Evolutionary conservation across 805 yeast genomes (phyloP).

Genomic region (Lipomyces starkeyi): DNA sequence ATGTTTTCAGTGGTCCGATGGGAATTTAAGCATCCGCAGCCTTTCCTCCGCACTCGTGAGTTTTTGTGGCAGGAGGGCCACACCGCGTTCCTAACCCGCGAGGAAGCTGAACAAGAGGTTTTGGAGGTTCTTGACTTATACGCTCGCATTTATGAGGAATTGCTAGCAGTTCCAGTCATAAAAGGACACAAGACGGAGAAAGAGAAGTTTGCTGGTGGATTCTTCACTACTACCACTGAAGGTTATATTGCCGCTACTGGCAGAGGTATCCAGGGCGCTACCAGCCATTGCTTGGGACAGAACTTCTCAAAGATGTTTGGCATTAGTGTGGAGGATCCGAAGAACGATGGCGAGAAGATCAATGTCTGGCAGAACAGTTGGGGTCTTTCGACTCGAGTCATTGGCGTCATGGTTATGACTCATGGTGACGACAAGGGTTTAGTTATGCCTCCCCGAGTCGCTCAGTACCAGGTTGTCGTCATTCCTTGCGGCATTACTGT

Average conservation of each 20-base stretch:
- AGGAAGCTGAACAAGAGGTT: conserved; percentile 84
- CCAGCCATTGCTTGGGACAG: conserved; percentile 97
- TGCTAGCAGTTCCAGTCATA: conserved; percentile 96
- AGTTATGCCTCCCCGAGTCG: conserved; percentile 96
- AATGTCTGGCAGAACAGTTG: conserved; percentile 96
- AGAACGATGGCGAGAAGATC: conserved; percentile 77
- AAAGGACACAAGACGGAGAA: conserved; percentile 95
- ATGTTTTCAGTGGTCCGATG: conserved; percentile 79
- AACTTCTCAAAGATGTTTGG: conserved; percentile 99
- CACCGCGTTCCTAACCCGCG: conserved; percentile 89
- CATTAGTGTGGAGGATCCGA: conserved; percentile 91
- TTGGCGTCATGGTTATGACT: conserved; percentile 99
- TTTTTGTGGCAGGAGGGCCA: conserved; percentile 99
- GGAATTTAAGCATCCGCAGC: conserved; percentile 99
- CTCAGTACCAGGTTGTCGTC: conserved; percentile 88
- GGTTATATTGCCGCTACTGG: conserved; percentile 98
- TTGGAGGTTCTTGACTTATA: conserved; percentile 84
- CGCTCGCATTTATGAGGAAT: conserved; percentile 81
- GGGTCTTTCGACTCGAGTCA: conserved; percentile 98
- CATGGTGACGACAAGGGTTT: conserved; percentile 99
- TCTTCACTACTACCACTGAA: conserved; percentile 92
- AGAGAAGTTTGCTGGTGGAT: conserved; percentile 98
- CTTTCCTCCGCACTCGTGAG: conserved; percentile 97
- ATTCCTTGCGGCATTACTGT: conserved; percentile 95
- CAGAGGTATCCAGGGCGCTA: conserved; percentile 99